Evolutionary conservation across 1,284 basidiomycete genomes (phyloP).

Genomic region (Ustilago trichophora): DNA sequence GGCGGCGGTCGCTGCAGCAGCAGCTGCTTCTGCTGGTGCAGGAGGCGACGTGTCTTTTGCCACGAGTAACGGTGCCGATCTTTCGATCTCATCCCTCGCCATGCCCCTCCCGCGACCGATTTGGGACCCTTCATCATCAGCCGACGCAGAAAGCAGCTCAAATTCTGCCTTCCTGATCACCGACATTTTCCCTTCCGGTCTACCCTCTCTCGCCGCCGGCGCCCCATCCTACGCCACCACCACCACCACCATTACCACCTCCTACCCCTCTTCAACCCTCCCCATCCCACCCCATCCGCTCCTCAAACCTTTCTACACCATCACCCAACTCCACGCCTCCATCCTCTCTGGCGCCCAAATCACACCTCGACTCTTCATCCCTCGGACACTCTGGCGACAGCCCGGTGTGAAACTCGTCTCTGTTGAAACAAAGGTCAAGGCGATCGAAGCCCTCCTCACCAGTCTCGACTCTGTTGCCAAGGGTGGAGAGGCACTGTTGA

Average conservation of each 20-base stretch:
- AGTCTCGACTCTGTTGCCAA: constrained; percentile 77
- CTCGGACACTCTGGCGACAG: constrained; percentile 80
- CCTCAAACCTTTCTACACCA: constrained; percentile 31
- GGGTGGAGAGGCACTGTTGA: constrained; percentile 31
- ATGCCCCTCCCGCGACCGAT: constrained; percentile 24
- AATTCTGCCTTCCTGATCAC: constrained; percentile 19
- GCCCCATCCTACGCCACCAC: constrained; percentile 41
- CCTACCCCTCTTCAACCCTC: neutral
- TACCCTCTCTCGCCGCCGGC: constrained; percentile 49
- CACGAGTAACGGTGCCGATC: neutral
- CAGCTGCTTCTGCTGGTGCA: neutral
- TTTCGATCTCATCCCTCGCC: constrained; percentile 2
- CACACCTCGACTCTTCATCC: constrained; percentile 85
- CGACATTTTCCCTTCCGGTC: constrained; percentile 52
- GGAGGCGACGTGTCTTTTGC: neutral
- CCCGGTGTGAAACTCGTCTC: constrained; percentile 83
- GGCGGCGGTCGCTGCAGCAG: neutral
- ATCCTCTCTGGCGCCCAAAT: constrained; percentile 77
- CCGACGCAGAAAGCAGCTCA: too few relatives aligned
- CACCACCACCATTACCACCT: neutral
- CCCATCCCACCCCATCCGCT: constrained; percentile 17
- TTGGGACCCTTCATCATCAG: too few relatives aligned
- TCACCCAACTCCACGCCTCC: neutral
- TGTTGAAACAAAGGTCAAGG: constrained; percentile 83
- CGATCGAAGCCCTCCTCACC: constrained; percentile 78